Percentiles rank a stretch among this genome's conserved stretches.
Evolutionary conservation across 257 asterid genomes (phyloP).

Genomic region (Hygrophila difformis): DNA sequence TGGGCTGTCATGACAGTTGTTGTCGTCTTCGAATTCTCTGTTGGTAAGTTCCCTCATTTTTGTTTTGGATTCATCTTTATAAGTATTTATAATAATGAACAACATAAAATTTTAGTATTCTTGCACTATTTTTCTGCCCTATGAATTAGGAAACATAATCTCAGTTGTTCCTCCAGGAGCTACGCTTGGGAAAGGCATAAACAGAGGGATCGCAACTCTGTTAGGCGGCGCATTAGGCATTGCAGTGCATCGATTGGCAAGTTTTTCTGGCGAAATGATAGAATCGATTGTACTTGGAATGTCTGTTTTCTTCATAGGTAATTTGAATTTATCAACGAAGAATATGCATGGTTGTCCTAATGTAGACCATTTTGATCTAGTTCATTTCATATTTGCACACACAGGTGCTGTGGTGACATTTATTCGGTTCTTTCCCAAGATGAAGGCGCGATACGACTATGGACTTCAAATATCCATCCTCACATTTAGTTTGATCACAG

Average conservation of each 20-base stretch:
- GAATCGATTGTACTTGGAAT: constrained; percentile 23
- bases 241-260: constrained; percentile 27
- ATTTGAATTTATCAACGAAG: no score
- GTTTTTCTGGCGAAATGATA: constrained; percentile 21
- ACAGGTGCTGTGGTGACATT: constrained; percentile 37
- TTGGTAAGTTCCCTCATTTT: constrained; percentile 20
- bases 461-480: constrained; percentile 18
- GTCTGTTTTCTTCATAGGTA: constrained; percentile 29
- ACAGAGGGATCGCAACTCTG: constrained; percentile 30
- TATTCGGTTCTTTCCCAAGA: constrained; percentile 40
- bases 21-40: constrained; percentile 19
- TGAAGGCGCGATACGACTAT: constrained; percentile 23
- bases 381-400: not conserved
- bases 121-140: no score
- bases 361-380: not conserved
- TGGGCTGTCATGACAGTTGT: constrained; percentile 26
- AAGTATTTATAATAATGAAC: no score
- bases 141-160: no score
- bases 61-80: not conserved
- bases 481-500: constrained; percentile 18
- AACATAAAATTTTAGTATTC: no score
- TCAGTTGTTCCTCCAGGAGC: constrained; percentile 40
- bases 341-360: no score
- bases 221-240: constrained; percentile 27
- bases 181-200: constrained; percentile 33